Conservation (phyloP, 192 early-diverging fungal genomes). For the Coemansia sp. region DNA sequence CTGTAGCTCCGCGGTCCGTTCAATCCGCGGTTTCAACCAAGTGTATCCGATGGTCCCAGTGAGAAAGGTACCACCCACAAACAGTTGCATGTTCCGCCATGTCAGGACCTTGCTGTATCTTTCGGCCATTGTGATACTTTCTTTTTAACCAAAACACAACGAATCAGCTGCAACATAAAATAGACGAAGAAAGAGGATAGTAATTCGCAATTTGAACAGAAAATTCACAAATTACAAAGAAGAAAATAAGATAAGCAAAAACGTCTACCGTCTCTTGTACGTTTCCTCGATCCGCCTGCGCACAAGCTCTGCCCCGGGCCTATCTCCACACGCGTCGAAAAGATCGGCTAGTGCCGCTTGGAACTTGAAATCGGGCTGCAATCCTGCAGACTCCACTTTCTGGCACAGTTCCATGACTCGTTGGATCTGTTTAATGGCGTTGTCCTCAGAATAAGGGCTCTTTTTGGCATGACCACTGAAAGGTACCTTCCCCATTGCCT, state of each 20-base stretch:
- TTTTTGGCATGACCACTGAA: background rate
- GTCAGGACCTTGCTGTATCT: conserved; percentile 43
- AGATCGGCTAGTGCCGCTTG: conserved; percentile 41
- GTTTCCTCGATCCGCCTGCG: conserved; percentile 16
- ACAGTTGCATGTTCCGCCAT: conserved; percentile 35
- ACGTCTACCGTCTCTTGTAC: background rate
- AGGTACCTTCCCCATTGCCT: conserved; percentile 8
- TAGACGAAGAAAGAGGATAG: background rate
- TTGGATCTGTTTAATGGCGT: conserved; percentile 20
- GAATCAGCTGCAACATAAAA: background rate
- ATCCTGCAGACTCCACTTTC: conserved; percentile 25
- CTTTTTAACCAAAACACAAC: background rate
- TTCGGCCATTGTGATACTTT: conserved; percentile 19
- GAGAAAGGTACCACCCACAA: conserved; percentile 31
- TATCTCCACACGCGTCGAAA: conserved; percentile 41
- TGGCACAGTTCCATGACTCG: conserved; percentile 40
- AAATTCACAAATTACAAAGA: conserved; percentile 1
- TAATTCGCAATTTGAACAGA: background rate
- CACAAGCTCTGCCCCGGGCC: conserved; percentile 34
- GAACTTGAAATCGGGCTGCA: conserved; percentile 37
- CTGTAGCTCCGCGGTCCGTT: conserved; percentile 31
- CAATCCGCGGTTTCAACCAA: conserved; percentile 28
- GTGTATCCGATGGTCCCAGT: conserved; percentile 18
- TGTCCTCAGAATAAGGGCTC: background rate
- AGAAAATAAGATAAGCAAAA: background rate